Base-by-base conservation (phyloP, 495 filamentous ascomycete genomes). In the Emericellopsis terricola region DNA sequence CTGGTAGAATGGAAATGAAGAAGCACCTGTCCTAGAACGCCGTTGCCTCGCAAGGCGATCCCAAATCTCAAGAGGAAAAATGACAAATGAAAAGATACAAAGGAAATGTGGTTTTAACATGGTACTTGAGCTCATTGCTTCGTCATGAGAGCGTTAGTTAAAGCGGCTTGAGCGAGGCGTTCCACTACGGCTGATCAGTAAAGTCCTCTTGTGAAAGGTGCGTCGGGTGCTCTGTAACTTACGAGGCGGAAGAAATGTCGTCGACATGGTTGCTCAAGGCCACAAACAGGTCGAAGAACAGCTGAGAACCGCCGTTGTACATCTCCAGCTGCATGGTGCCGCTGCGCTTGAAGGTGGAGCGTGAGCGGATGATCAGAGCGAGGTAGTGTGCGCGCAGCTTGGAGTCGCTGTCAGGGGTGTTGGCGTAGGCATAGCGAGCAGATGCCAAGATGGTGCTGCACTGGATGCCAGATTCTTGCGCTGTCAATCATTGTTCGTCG, bases 251-350 rank as follows among this genome's bases (percentile, higher is more conserved):
- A 14, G 60, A 62, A 42, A 70, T 64, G 40, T 72, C 68, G 39
- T 72, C 71, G 19, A 93, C 81, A 55, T 91, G 82, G 52, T 93
- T 93, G 54, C 78, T 84, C 57, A 93, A 69, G 3, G 84, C 84
- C 27, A 93, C 84, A 54, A 93, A 93, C 38, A 93, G 58, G 55
- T 93, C 84, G 54, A 93, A 93, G 60, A 91, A 91, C 47, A 93
- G 56, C 47, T 76, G 76, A 3, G 59, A 56, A 40, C 81, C 81
- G 15, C 84, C 84, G 42, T 65, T 65, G 52, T 82, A 77, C 84
- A 93, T 93, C 62, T 92, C 84, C 46, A 78, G 69, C 57, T 93
- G 84, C 84, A 93, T 91, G n/a, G 84, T 93, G 40, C 84, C 84
- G 55, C 82, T 91, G 24, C 80, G 62, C 65, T 89, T 94, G 62